phyloP scores from a whole-genome alignment of 2,329 filamentous ascomycete species.

The Penicillium sp. region DNA sequence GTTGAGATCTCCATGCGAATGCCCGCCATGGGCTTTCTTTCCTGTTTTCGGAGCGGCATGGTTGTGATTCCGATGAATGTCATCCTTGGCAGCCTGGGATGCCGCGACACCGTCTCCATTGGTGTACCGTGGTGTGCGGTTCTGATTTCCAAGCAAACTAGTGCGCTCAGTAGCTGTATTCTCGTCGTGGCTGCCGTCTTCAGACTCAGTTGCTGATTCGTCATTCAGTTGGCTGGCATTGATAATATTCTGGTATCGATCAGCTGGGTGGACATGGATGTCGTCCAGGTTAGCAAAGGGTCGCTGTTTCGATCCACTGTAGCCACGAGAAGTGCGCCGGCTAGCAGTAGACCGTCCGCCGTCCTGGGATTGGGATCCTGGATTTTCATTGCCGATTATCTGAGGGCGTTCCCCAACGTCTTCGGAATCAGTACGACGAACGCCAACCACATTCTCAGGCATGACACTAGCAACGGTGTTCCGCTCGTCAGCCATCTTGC shows the following conservation, averaged over 20 bases:
- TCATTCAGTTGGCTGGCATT: conserved; percentile 60
- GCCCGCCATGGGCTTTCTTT: conserved; percentile 49
- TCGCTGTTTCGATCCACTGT: conserved; percentile 54
- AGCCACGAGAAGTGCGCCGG: conserved; percentile 28
- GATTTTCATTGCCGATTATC: conserved; percentile 6
- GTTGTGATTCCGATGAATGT: conserved; percentile 67
- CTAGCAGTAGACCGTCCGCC: conserved; percentile 21
- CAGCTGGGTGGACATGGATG: conserved; percentile 81
- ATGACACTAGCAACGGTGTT: conserved; percentile 60
- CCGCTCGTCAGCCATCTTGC: conserved; percentile 51
- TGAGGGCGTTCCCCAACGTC: conserved; percentile 13
- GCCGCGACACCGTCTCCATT: conserved; percentile 22
- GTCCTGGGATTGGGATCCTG: conserved; percentile 18
- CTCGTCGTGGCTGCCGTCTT: conserved; percentile 52
- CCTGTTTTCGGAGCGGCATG: conserved; percentile 67
- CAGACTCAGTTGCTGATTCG: conserved; percentile 47
- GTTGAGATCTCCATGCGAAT: conserved; percentile 67
- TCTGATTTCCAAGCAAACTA: conserved; percentile 39
- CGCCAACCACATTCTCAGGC: conserved; percentile 58
- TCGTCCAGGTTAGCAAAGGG: conserved; percentile 58
- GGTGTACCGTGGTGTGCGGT: conserved; percentile 32
- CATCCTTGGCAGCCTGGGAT: conserved; percentile 17
- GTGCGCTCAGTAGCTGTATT: conserved; percentile 45
- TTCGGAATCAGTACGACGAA: conserved; percentile 34
- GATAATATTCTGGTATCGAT: conserved; percentile 89